Percentiles rank a stretch among this genome's conserved stretches.
Evolutionary conservation across 768 basidiomycete species (phyloP).

Genomic region (Pholiota molesta): DNA sequence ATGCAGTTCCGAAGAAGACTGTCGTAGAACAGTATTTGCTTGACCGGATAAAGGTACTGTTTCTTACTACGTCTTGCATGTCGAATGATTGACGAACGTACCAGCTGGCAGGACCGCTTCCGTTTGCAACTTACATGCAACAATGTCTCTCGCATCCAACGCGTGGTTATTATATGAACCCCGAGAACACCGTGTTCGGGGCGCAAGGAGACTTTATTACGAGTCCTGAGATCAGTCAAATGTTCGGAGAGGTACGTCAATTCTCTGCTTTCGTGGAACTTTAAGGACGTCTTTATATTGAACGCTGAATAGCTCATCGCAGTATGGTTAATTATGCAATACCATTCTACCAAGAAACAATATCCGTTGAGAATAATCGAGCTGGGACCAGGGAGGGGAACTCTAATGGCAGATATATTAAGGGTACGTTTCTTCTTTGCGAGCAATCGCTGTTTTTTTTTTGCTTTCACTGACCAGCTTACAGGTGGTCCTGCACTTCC

Average conservation of each 20-base stretch:
- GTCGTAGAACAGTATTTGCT: conserved; percentile 67
- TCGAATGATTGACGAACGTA: conserved; percentile 12
- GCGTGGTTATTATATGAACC: conserved; percentile 90
- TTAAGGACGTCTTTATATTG: conserved; percentile 37
- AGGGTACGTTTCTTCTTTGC: conserved; percentile 53
- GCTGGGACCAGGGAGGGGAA: conserved; percentile 93
- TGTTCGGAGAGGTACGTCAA: conserved; percentile 88
- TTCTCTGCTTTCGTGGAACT: neutral
- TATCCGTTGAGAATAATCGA: conserved; percentile 75
- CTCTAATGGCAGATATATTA: conserved; percentile 87
- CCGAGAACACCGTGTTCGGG: conserved; percentile 78
- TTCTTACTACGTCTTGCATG: neutral
- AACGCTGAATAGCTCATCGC: conserved; percentile 67
- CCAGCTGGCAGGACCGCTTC: conserved; percentile 87
- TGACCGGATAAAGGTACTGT: conserved; percentile 70
- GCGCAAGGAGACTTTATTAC: conserved; percentile 91
- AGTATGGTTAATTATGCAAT: conserved; percentile 84
- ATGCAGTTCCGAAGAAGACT: conserved; percentile 28
- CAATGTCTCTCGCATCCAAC: conserved; percentile 88
- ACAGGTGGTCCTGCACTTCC: conserved; percentile 58
- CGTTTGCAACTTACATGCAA: conserved; percentile 90
- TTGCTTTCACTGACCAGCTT: neutral
- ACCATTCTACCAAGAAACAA: conserved; percentile 55
- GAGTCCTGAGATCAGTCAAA: conserved; percentile 94
- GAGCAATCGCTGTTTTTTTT: too few species aligned